Base-by-base conservation (phyloP, 345 rosid genomes). In the Brassica napus region DNA sequence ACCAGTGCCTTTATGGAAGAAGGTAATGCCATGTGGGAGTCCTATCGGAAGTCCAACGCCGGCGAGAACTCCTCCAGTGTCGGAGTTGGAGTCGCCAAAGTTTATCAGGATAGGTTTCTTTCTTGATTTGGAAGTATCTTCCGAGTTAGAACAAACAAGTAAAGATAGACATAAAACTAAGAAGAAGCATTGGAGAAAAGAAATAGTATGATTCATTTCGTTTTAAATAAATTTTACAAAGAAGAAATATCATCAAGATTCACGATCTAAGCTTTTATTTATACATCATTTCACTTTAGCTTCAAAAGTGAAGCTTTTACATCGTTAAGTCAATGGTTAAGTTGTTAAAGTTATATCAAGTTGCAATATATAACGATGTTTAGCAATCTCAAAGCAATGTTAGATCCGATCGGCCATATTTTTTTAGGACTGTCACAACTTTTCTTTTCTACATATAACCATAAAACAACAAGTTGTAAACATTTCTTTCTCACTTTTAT, bases 11-110 rank as follows among this genome's bases (percentile, higher is more conserved):
- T 76, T 37, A 10, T 9, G 14, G 82, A 88, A 86, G 84, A 76
- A 82, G 5, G 89, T 74, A 24, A 87, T 88, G 23, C 89, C 91
- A 37, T 85, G 78, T 6, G 91, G 91, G 14, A 81, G 81, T 71
- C 84, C 80, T 4, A 82, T 83, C 8, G 70, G 70, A 65, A 79
- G 81, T 24, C 89, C 89, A 1, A 65, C 52, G 0, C 84, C 88
- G 9, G 82, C 85, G 0, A 83, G 75, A 64, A 58, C 80, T 26
- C 89, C 87, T 35, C 91, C 91, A 1, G 89, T 86, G 79, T 88
- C 89, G 0, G 91, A 86, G 62, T 86, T 88, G 0, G 89, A 86
- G 74, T 88, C 91, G 1, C 91, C 91, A 11, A 88, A 83, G 79
- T 85, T 86, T 71, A 88, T 71, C 67, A 88, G 49, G 16, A 85